Conservation (phyloP, 2,329 filamentous ascomycete genomes). For the Aspergillus piperis region DNA sequence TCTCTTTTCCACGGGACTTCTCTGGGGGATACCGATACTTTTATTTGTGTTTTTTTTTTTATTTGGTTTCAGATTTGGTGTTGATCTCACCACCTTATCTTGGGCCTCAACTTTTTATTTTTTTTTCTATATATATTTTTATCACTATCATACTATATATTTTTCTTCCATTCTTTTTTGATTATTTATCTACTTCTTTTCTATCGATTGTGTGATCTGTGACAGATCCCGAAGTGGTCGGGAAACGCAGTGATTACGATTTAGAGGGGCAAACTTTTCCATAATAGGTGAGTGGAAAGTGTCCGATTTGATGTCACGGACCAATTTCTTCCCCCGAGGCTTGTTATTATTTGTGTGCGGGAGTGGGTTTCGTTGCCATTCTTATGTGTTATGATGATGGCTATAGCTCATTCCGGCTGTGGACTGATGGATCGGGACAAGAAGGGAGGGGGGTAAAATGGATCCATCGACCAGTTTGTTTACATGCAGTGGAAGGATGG, state of each 20-base stretch:
- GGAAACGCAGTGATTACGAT: neutral
- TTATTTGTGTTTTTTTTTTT: neutral
- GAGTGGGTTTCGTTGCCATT: constrained; percentile 2
- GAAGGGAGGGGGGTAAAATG: no score
- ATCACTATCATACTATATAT: neutral
- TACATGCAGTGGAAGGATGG: constrained; percentile 5
- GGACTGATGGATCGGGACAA: constrained; percentile 6
- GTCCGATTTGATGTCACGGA: constrained; percentile 5
- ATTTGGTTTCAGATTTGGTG: neutral
- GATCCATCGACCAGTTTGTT: constrained; percentile 8
- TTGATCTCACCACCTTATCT: neutral
- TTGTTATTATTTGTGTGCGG: constrained; percentile 3
- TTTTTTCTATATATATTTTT: no score
- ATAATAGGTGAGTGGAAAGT: constrained; percentile 5
- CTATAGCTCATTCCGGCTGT: constrained; percentile 3
- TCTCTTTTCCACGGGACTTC: neutral
- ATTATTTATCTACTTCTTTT: no score
- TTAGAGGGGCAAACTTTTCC: neutral
- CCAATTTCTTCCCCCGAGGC: constrained; percentile 7
- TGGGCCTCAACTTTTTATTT: no score
- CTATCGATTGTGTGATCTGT: no score
- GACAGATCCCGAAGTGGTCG: no score
- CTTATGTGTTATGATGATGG: constrained; percentile 4
- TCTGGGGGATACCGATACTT: constrained; percentile 8
- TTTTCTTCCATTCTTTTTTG: neutral